phyloP scores from a whole-genome alignment of 2,329 filamentous ascomycete species.

The Incumbomyces lentus region DNA sequence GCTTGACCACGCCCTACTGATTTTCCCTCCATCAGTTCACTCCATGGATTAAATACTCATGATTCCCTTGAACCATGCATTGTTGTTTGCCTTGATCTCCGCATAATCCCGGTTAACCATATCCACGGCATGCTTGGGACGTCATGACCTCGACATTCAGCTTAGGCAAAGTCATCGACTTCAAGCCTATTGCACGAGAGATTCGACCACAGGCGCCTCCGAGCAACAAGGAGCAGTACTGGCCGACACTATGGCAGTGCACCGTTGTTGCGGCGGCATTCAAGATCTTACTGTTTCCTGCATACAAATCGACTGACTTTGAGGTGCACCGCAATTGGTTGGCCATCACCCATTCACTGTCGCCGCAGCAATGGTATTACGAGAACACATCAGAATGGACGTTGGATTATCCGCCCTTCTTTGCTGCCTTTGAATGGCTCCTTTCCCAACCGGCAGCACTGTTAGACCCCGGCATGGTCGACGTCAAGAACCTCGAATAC shows the following conservation, averaged over 20 bases:
- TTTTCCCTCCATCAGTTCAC: background rate
- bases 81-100: too few species aligned
- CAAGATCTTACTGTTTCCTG: conserved; percentile 85
- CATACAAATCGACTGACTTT: conserved; percentile 98
- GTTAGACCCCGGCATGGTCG: conserved; percentile 71
- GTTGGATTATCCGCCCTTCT: conserved; percentile 96
- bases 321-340: conserved; percentile 99
- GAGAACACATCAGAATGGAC: conserved; percentile 99
- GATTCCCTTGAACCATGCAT: too few species aligned
- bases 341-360: conserved; percentile 83
- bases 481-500: conserved; percentile 69
- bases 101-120: too few species aligned
- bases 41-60: too few species aligned
- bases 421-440: conserved; percentile 91
- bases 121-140: background rate
- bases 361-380: conserved; percentile 84
- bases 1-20: background rate
- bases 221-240: conserved; percentile 12
- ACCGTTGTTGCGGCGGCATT: conserved; percentile 76
- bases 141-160: conserved; percentile 4
- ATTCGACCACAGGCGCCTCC: conserved; percentile 3
- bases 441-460: conserved; percentile 71
- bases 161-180: background rate
- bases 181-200: conserved; percentile 4
- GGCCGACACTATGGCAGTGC: conserved; percentile 76